These are phyloP conservation scores for Chytriomyces hyalinus DNA, from an alignment of 192 early-diverging fungal species.

Conservation along the genomic window DNA sequence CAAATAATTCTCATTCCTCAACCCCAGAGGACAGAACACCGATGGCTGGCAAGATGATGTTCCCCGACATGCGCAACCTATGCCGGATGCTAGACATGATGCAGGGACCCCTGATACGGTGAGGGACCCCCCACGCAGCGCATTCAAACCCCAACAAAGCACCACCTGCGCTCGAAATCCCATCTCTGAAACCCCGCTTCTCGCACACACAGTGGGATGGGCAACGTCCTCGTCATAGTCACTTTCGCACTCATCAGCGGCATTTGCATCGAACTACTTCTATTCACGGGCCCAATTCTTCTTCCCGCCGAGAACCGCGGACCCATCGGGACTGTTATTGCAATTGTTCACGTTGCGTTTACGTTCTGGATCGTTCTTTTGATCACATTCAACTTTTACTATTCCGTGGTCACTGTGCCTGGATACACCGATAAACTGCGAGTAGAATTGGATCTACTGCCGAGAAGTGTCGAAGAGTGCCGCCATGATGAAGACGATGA, in stretches of 20 bases:
- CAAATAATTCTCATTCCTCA: too few species aligned
- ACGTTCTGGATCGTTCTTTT: slow-evolving; percentile 39
- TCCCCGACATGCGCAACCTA: too few species aligned
- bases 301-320: background rate
- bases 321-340: background rate
- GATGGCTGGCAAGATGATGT: too few species aligned
- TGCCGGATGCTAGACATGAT: background rate
- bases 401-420: slow-evolving; percentile 44
- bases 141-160: too few species aligned
- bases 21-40: too few species aligned
- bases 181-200: background rate
- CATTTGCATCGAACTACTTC: slow-evolving; percentile 8
- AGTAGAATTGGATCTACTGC: background rate
- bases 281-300: slow-evolving; percentile 3
- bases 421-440: slow-evolving; percentile 21
- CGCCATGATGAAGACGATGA: background rate
- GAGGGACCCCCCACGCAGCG: background rate
- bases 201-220: background rate
- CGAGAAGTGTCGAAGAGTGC: background rate
- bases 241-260: slow-evolving; percentile 8
- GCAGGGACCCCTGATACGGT: slow-evolving; percentile 6
- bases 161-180: background rate
- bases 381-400: slow-evolving; percentile 47
- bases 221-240: slow-evolving; percentile 11
- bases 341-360: slow-evolving; percentile 34